These are phyloP conservation scores for Pisolithus thermaeus DNA, from an alignment of 1,284 basidiomycete genomes.

Conservation along the genomic window DNA sequence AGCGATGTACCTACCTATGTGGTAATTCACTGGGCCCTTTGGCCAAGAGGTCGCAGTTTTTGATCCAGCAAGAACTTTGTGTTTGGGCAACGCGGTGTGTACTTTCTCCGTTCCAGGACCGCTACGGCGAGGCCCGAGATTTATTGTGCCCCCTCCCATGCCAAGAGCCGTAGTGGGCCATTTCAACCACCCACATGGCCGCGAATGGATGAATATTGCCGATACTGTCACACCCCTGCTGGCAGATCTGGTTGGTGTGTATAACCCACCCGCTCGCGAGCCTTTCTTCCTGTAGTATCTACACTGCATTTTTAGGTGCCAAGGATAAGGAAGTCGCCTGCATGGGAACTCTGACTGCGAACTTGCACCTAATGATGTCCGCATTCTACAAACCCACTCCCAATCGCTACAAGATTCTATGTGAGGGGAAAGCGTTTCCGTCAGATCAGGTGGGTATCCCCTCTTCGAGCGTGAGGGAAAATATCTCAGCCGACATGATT, in stretches of 20 bases:
- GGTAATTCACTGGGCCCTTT: conserved; percentile 93
- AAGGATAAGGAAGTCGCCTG: conserved; percentile 86
- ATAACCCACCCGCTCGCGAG: conserved; percentile 3
- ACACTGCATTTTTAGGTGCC: conserved; percentile 53
- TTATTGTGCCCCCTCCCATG: background rate
- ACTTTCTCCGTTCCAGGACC: conserved; percentile 2
- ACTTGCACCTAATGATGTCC: conserved; percentile 91
- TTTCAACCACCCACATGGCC: conserved; percentile 79
- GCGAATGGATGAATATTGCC: conserved; percentile 83
- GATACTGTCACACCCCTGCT: conserved; percentile 72
- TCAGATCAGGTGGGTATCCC: conserved; percentile 75
- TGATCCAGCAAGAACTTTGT: conserved; percentile 80
- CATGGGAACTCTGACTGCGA: conserved; percentile 91
- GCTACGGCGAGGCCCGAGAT: background rate
- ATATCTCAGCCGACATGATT: background rate
- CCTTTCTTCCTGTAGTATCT: conserved; percentile 10
- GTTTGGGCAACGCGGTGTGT: conserved; percentile 82
- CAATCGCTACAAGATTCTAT: conserved; percentile 88
- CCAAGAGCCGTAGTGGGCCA: conserved; percentile 86
- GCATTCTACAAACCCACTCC: conserved; percentile 90
- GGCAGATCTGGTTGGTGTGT: conserved; percentile 77
- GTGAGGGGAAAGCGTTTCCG: conserved; percentile 92
- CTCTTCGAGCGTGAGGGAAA: background rate
- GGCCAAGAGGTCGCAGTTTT: conserved; percentile 64
- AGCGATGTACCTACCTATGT: conserved; percentile 80